Evolutionary conservation across 495 filamentous ascomycete species (phyloP).

Genomic region (Cairneyella variabilis): DNA sequence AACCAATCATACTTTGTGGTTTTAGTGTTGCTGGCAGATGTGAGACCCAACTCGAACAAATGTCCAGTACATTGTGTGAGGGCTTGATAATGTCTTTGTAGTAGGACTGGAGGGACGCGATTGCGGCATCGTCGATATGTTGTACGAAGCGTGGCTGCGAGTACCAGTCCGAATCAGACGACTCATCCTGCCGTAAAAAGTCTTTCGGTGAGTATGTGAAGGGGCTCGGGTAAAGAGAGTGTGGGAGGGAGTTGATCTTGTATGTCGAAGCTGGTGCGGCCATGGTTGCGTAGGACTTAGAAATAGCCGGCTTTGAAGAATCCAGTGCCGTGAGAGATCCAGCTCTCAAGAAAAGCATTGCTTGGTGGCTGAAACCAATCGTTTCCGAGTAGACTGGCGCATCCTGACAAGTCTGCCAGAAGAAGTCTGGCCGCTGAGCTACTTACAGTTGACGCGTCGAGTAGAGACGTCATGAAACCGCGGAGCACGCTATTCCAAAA

Average conservation of each 20-base stretch:
- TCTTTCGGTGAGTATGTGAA: constrained; percentile 33
- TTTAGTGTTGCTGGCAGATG: constrained; percentile 35
- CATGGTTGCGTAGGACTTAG: neutral
- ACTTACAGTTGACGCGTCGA: too few relatives aligned
- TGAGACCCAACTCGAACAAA: constrained; percentile 41
- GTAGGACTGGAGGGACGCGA: constrained; percentile 32
- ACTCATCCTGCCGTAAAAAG: constrained; percentile 33
- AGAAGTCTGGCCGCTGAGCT: too few relatives aligned
- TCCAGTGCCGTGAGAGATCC: neutral
- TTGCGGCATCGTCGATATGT: constrained; percentile 45
- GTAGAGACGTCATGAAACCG: too few relatives aligned
- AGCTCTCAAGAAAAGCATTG: neutral
- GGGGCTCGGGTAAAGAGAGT: constrained; percentile 23
- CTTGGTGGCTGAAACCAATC: neutral
- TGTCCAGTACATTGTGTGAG: constrained; percentile 29
- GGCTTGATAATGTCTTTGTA: constrained; percentile 32
- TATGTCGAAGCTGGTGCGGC: neutral
- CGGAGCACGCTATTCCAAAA: too few relatives aligned
- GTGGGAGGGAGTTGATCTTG: constrained; percentile 20
- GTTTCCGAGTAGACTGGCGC: neutral
- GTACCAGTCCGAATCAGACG: constrained; percentile 37
- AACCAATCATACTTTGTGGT: constrained; percentile 23
- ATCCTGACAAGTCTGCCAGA: neutral
- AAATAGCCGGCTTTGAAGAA: neutral
- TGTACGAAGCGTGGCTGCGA: constrained; percentile 39